A percentile compares a stretch with the other conserved stretches of the same genome.
Conservation (phyloP, 805 yeast species). For the Cyberlindnera mrakii region DNA sequence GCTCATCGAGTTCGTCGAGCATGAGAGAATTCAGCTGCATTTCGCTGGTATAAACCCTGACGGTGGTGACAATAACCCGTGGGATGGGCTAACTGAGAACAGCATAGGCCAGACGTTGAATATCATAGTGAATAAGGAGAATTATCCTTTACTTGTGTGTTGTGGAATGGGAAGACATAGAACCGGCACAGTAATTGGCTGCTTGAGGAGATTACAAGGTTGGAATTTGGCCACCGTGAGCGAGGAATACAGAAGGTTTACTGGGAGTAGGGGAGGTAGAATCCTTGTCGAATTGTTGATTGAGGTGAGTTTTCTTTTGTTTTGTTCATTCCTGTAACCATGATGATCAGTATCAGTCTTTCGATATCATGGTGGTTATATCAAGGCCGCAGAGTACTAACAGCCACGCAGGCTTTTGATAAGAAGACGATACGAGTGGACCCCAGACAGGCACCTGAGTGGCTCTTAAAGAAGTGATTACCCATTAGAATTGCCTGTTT, state of each 20-base stretch:
- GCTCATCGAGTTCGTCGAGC: constrained; percentile 74
- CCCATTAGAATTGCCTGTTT: background rate
- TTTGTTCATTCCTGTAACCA: background rate
- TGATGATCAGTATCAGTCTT: no score
- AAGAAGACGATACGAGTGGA: constrained; percentile 37
- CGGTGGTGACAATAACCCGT: constrained; percentile 74
- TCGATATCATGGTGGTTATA: no score
- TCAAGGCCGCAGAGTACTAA: background rate
- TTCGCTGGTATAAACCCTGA: constrained; percentile 81
- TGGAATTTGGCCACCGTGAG: constrained; percentile 93
- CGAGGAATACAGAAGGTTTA: constrained; percentile 90
- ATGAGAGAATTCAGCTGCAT: constrained; percentile 64
- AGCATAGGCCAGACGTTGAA: constrained; percentile 76
- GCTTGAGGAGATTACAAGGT: constrained; percentile 87
- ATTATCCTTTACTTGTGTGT: constrained; percentile 84
- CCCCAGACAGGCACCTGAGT: constrained; percentile 38
- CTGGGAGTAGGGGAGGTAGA: constrained; percentile 90
- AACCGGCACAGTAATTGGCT: constrained; percentile 95
- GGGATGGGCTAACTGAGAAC: constrained; percentile 90
- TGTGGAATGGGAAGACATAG: constrained; percentile 99
- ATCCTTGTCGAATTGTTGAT: constrained; percentile 86
- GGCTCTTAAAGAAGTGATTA: constrained; percentile 28
- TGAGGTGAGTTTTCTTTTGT: constrained; percentile 29
- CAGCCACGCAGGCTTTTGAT: constrained; percentile 42
- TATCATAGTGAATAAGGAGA: constrained; percentile 62